A percentile compares a stretch with the other conserved stretches of the same genome.
Evolutionary conservation across 306 rosid species (phyloP).

Genomic region (Prunus fruticosa): DNA sequence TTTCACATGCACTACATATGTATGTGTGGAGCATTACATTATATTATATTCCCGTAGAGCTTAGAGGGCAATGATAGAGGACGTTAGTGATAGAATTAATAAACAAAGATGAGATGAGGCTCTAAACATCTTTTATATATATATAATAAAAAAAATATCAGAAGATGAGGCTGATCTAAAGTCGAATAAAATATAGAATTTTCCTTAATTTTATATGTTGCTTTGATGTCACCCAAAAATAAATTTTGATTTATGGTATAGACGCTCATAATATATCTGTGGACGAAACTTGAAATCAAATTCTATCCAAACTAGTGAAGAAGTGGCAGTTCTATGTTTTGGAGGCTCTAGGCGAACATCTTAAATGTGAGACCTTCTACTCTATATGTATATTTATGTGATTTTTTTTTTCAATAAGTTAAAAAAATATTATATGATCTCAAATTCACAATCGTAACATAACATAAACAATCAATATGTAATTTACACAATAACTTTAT

Average conservation of each 20-base stretch:
- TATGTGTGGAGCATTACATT: neutral
- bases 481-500: too few species aligned
- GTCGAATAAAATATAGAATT: neutral
- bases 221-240: neutral
- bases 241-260: neutral
- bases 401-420: too few species aligned
- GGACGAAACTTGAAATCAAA: neutral
- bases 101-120: neutral
- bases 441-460: too few species aligned
- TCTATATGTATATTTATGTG: too few species aligned
- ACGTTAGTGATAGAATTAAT: neutral
- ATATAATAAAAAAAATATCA: neutral
- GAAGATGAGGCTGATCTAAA: neutral
- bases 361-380: too few species aligned
- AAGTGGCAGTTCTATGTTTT: too few species aligned
- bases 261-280: neutral
- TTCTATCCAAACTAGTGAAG: neutral
- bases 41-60: neutral
- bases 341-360: too few species aligned
- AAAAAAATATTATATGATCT: too few species aligned
- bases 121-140: neutral
- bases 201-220: neutral
- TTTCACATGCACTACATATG: conserved; percentile 1
- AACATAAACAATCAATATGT: too few species aligned
- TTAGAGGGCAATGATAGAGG: conserved; percentile 17